Evolutionary conservation across 345 rosid genomes (phyloP).

Genomic region (Luvunga scandens): DNA sequence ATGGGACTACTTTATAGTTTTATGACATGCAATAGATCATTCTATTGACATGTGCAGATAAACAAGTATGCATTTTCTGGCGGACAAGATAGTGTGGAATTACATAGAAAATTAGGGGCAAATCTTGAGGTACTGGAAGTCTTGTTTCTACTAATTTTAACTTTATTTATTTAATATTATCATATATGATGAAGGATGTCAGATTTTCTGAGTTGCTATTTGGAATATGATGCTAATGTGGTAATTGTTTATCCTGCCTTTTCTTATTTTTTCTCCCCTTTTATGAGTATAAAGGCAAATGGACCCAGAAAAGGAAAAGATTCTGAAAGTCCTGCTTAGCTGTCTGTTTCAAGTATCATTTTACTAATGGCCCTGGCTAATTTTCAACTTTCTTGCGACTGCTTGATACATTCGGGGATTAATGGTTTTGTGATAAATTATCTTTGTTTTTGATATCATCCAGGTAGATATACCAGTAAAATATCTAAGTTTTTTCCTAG

Average conservation of each 20-base stretch:
- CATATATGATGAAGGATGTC: neutral
- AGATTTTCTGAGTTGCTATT: neutral
- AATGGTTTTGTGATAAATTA: neutral
- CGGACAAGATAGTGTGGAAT: slow-evolving; percentile 71
- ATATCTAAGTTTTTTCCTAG: slow-evolving; percentile 75
- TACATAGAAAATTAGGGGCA: slow-evolving; percentile 73
- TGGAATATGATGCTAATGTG: neutral
- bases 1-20: neutral
- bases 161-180: neutral
- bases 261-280: neutral
- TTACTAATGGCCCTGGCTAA: neutral
- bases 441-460: slow-evolving; percentile 11
- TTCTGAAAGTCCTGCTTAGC: neutral
- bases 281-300: neutral
- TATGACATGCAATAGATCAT: neutral
- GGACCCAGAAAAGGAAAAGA: neutral
- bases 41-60: slow-evolving; percentile 43
- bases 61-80: slow-evolving; percentile 83
- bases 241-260: neutral
- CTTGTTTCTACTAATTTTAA: slow-evolving; percentile 1
- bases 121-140: slow-evolving; percentile 69
- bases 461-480: slow-evolving; percentile 89
- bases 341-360: neutral
- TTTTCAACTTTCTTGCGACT: neutral
- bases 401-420: neutral